Base-by-base conservation (phyloP, 2,329 filamentous ascomycete genomes). In the Leptographium wingfieldii region DNA sequence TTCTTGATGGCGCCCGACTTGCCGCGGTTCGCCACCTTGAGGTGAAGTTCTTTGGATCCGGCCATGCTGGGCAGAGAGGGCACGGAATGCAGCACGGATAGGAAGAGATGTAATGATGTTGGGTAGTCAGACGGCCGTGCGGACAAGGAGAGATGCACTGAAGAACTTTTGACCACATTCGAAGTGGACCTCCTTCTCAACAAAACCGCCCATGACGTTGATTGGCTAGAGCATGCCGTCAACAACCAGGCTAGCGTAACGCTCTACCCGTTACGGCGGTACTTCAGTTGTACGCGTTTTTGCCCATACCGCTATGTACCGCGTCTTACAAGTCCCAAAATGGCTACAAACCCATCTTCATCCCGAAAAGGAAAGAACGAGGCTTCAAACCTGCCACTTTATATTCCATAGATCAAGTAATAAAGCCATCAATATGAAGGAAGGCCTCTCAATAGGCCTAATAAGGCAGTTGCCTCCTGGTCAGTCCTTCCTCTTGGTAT, bases 1-100 rank as follows among this genome's bases (percentile, higher is more conserved):
- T 75, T 76, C 71, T 76, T 79, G 69, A 84, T 72, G 62, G 77
- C 76, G 65, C 78, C 73, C 67, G 74, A 77, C 56, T 77, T 75
- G 63, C 74, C 76, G 67, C 74, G 69, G 65, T 73, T 76, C 58
- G 72, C 71, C 63, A 79, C 71, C 69, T 73, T 74, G 61, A 79
- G 67, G 14, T 71, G 71, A 63, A 74, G 58, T 16, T 58, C 51
- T 27, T 43, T 69, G 48, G 48, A 27, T 33, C 38, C 55, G 12
- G 61, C 64, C 64, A 65, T 66, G 54, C 27, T 61, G 48, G 22
- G 53, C 43, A 43, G 52, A 52, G 31, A 51, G 19, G 19, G 57
- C 7, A 59, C 16, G 51, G 31, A n/a, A 33, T 12, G 10, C 4
- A 11, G 27, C n/a, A 55, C 31, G 27, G 14, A 22, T 12, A 14